Conservation (phyloP, 495 filamentous ascomycete genomes). For the Lepraria neglecta region DNA sequence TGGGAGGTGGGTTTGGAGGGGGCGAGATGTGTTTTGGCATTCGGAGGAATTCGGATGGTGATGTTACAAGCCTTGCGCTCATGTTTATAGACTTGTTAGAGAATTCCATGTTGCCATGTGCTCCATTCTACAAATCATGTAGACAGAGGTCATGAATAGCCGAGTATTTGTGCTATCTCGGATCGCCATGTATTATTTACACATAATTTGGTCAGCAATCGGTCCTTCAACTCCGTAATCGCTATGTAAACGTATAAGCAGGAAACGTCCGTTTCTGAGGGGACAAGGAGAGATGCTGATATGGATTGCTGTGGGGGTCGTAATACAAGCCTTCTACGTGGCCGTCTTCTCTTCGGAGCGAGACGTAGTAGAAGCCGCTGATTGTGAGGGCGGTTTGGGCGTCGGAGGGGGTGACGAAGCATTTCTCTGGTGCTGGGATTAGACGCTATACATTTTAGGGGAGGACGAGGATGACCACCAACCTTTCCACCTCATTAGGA, state of each 20-base stretch:
- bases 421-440: slow-evolving; percentile 48
- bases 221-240: no score
- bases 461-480: slow-evolving; percentile 22
- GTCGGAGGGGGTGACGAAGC: slow-evolving; percentile 60
- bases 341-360: slow-evolving; percentile 54
- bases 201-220: no score
- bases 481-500: slow-evolving; percentile 78
- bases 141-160: no score
- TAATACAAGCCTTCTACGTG: slow-evolving; percentile 66
- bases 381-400: slow-evolving; percentile 60
- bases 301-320: slow-evolving; percentile 64
- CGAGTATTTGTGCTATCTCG: no score
- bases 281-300: slow-evolving; percentile 58
- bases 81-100: no score
- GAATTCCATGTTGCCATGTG: no score
- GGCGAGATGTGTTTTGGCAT: slow-evolving; percentile 29
- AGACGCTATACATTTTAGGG: not conserved
- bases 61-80: no score
- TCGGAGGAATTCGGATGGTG: slow-evolving; percentile 29
- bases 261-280: slow-evolving; percentile 46
- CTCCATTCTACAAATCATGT: no score
- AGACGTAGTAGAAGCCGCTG: slow-evolving; percentile 70
- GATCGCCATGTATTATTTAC: no score
- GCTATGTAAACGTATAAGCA: slow-evolving; percentile 37
- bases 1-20: slow-evolving; percentile 23